A percentile compares a stretch with the other conserved stretches of the same genome.
These are phyloP conservation scores for Colletotrichum theobromicola DNA, from an alignment of 2,329 filamentous ascomycete species.

Conservation along the genomic window DNA sequence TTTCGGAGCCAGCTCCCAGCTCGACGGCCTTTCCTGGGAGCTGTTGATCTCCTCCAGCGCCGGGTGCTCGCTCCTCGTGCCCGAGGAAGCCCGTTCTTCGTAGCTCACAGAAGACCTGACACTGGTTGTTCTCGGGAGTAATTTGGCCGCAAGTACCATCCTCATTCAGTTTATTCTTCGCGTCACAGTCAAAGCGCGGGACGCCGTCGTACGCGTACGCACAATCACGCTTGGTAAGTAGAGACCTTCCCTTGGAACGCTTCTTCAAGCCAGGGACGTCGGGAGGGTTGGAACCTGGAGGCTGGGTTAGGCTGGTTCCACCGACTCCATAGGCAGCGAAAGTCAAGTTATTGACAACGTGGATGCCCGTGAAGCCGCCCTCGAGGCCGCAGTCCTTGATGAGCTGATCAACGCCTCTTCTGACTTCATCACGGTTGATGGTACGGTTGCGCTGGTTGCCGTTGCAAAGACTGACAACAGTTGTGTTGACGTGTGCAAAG, in stretches of 20 bases:
- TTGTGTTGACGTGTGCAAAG: background rate
- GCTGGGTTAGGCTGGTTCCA: fast-evolving
- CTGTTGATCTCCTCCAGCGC: background rate
- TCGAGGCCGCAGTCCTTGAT: background rate
- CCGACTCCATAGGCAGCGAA: background rate
- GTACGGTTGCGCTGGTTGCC: background rate
- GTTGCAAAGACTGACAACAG: background rate
- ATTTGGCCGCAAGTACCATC: background rate
- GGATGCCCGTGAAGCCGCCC: background rate
- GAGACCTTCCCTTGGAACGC: no score
- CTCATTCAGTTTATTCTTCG: background rate
- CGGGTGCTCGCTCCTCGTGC: background rate
- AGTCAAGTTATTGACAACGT: background rate
- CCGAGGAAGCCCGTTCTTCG: background rate
- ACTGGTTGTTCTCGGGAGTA: background rate
- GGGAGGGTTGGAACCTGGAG: background rate
- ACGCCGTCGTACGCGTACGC: background rate
- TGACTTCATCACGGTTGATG: background rate
- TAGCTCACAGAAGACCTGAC: background rate
- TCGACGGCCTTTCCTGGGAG: background rate
- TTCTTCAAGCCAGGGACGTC: background rate
- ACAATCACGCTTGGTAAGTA: background rate
- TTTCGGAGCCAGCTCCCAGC: background rate
- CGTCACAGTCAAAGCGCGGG: background rate
- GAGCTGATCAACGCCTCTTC: background rate